These are phyloP conservation scores for Diplodia sapinea DNA, from an alignment of 2,329 filamentous ascomycete genomes.

Conservation along the genomic window DNA sequence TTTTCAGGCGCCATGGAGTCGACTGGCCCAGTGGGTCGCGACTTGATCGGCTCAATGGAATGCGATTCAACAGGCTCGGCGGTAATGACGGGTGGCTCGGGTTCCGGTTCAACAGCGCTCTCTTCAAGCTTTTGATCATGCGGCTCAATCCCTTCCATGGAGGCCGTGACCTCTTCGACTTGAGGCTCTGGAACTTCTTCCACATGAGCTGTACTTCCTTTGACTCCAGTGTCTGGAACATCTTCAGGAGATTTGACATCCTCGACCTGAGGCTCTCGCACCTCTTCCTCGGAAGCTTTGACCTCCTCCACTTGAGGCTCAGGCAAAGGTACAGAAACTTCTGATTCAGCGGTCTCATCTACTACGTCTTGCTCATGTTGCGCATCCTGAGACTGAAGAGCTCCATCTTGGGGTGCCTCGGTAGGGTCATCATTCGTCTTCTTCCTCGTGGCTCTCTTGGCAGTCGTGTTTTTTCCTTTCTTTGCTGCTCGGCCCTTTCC, in stretches of 20 bases:
- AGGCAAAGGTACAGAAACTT: not conserved
- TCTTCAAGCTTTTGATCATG: not conserved
- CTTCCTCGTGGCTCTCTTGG: not conserved
- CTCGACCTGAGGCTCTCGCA: not conserved
- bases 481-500: not conserved
- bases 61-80: not conserved
- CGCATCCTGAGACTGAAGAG: not conserved
- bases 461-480: conserved; percentile 21
- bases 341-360: not conserved
- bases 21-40: not conserved
- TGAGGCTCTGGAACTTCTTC: not conserved
- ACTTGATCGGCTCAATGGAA: not conserved
- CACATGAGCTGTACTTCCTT: not conserved
- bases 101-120: not conserved
- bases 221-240: not conserved
- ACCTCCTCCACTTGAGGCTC: not conserved
- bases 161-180: not conserved
- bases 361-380: not conserved
- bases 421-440: not conserved
- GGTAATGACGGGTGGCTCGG: not conserved
- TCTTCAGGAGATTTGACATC: not conserved
- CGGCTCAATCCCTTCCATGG: not conserved
- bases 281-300: not conserved
- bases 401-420: not conserved
- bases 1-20: not conserved